Conservation (phyloP, 176 grass and related monocot species). For the Thinopyrum elongatum region DNA sequence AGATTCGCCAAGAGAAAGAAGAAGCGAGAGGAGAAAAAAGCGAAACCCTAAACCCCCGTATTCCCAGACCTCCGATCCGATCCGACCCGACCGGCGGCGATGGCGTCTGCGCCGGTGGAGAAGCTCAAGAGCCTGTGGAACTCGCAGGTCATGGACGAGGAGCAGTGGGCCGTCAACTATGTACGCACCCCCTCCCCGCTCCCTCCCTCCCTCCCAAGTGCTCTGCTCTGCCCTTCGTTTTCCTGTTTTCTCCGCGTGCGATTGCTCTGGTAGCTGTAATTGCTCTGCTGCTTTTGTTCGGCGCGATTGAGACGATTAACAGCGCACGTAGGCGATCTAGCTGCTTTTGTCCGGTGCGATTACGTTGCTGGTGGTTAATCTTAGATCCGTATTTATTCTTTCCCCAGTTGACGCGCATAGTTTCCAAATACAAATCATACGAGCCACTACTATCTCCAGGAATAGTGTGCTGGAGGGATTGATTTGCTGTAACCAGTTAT, state of each 20-base stretch:
- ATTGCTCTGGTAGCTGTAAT: background rate
- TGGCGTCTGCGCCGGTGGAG: slow-evolving; percentile 41
- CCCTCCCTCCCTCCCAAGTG: too few relatives aligned
- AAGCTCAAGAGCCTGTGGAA: slow-evolving; percentile 51
- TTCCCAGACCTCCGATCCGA: background rate
- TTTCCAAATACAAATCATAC: background rate
- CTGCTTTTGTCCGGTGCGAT: background rate
- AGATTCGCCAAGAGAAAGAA: background rate
- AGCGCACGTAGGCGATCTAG: background rate
- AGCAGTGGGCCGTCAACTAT: slow-evolving; percentile 50
- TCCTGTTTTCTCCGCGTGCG: background rate
- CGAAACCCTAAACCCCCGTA: slow-evolving; percentile 24
- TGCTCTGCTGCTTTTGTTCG: background rate
- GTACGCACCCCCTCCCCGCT: slow-evolving; percentile 7
- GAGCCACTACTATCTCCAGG: background rate
- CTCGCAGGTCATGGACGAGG: slow-evolving; percentile 65
- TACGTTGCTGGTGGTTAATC: background rate
- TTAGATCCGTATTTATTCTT: background rate
- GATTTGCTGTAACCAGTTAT: background rate
- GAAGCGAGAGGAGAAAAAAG: background rate
- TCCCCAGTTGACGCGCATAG: background rate
- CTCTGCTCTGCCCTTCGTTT: background rate
- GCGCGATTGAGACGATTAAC: background rate
- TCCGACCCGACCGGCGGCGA: background rate
- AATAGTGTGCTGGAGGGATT: background rate